Base-by-base conservation (phyloP, 2,329 filamentous ascomycete genomes). In the Teratosphaeriaceae sp. region DNA sequence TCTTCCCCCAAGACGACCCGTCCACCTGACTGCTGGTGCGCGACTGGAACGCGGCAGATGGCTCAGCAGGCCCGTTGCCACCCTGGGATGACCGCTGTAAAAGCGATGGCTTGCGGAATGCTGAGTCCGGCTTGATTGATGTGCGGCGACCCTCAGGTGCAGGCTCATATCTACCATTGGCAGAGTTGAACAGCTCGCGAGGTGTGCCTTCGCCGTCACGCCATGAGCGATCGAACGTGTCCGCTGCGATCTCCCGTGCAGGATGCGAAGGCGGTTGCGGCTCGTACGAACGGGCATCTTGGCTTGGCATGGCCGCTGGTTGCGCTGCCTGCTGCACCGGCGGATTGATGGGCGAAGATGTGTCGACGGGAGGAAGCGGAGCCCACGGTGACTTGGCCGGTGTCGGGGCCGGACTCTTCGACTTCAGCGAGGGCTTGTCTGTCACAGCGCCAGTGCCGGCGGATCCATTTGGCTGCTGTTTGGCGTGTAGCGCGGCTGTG, bases 361-460 rank as follows among this genome's bases (percentile, higher is more conserved):
- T 90, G 9, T 94, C 88, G 5, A 96, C 78, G 1, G 88, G 87
- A 12, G 90, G 90, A 21, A 97, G 68, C 24, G 83, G 62, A 19
- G 90, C 90, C 90, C 90, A 97, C 3, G 90, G 90, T 3, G 89
- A 96, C 61, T 94, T 96, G 20, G 82, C 76, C 1, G 88, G 84
- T 1, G 80, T 74, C 7, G 83, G 77, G 3, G 77, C 73, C 1
- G 82, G 78, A 13, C 82, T 82, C 58, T 88, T 89, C 7, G 84
- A 76, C 31, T 88, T 82, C 3, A 88, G 66, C 0, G 82, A 82
- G 23, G 82, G 82, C 61, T 85, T 88, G 42, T 64, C 58, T 5
- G 48, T 46, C 20, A 51, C 35, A 8, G 77, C 70, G 4, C n/a
- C n/a, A n/a, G 85, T 86, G 57, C 85, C 86, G 11, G 53, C 44